Base-by-base conservation (phyloP, 768 basidiomycete species). In the Leccinum imitatum region DNA sequence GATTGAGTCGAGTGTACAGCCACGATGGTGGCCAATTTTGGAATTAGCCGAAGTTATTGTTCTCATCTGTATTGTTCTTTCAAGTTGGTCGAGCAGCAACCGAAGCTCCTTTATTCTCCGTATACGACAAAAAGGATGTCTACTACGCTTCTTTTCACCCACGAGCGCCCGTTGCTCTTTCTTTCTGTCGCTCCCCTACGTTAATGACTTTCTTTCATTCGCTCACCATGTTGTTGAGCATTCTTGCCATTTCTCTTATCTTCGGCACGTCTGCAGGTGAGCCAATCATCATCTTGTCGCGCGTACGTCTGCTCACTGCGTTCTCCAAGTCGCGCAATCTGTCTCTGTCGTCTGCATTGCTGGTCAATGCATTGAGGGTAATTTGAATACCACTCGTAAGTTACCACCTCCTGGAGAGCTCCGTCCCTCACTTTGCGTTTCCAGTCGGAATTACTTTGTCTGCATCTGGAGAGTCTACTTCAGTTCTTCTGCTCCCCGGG, bases 321-420 rank as follows among this genome's bases (percentile, higher is more conserved):
- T 11, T 30, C 3, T 39, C 37, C 56, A 31, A 85, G 83, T 78
- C 70, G 86, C 87, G 60, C 84, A 87, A 72, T 79, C 81, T 65
- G 72, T 77, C 60, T 74, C 86, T 68, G 85, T 92, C 58, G 79
- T 93, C 62, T 93, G 91, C 80, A 78, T 90, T 89, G 88, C 91
- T 71, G 91, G 91, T 66, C 90, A 93, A 88, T 93, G 91, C 79
- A 76, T 93, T 58, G 82, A 91, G 73, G 91, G 91, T 59, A 83
- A 76, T 74, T 84, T 89, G 33, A 92, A 93, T 69, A 83, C 80
- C 23, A 87, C 89, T 39, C 70, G 82, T 83, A 67, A 76, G 89
- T 86, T 59, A 35, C 27, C 15, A 58, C 41, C 4, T 54, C 35
- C 21, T 5, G 46, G 46, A 27, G n/a, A 48, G 53, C 63, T 56